Conservation (phyloP, 2,329 filamentous ascomycete genomes). For the Pyrenophora teres region DNA sequence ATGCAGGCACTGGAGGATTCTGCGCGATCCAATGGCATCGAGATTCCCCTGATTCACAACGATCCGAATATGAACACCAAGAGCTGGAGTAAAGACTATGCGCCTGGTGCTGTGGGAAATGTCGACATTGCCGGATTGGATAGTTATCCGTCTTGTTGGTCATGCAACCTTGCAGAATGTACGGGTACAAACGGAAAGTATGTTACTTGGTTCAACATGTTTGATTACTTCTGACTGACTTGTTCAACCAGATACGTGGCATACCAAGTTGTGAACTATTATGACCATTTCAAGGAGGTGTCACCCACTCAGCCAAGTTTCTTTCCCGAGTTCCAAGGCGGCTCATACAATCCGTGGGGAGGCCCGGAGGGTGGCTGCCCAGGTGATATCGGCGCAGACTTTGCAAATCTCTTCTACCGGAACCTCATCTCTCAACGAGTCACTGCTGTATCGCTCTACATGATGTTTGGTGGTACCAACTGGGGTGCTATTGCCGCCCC, state of each 20-base stretch:
- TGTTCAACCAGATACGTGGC: conserved; percentile 52
- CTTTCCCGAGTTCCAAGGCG: conserved; percentile 65
- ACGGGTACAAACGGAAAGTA: conserved; percentile 61
- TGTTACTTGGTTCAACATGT: background rate
- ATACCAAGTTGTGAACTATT: conserved; percentile 57
- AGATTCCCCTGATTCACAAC: conserved; percentile 63
- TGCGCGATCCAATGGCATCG: conserved; percentile 62
- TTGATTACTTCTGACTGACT: background rate
- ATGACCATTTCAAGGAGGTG: conserved; percentile 53
- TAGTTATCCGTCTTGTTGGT: conserved; percentile 63
- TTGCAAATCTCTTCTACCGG: conserved; percentile 67
- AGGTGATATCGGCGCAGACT: conserved; percentile 61
- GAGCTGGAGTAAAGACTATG: conserved; percentile 66
- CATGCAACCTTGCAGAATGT: conserved; percentile 65
- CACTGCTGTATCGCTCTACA: conserved; percentile 65
- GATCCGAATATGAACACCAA: conserved; percentile 63
- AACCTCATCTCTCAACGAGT: conserved; percentile 65
- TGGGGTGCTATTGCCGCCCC: conserved; percentile 65
- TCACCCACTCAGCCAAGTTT: conserved; percentile 56
- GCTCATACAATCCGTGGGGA: conserved; percentile 66
- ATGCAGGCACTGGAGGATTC: conserved; percentile 62
- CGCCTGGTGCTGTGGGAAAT: conserved; percentile 57
- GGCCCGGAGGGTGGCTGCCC: conserved; percentile 62
- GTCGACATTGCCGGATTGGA: conserved; percentile 61
- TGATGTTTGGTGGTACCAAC: conserved; percentile 68